Evolutionary conservation across 1,284 basidiomycete genomes (phyloP).

Genomic region (Sporisorium scitamineum): DNA sequence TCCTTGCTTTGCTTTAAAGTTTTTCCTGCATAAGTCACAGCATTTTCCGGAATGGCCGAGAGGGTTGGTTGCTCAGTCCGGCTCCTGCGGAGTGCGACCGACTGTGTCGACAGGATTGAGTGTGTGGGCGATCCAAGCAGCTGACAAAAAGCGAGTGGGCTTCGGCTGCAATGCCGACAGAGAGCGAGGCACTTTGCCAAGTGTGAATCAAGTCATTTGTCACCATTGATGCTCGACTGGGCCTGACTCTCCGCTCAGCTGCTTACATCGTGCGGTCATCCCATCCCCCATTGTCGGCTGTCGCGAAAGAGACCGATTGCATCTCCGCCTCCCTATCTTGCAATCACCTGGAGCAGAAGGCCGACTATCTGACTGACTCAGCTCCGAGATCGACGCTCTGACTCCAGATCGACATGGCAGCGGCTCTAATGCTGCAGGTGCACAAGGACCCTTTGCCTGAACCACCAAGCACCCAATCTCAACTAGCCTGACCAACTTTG

Average conservation of each 20-base stretch:
- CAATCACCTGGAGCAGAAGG: too few relatives aligned
- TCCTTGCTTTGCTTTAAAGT: neutral
- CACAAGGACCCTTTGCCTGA: too few relatives aligned
- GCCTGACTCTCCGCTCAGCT: neutral
- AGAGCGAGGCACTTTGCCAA: too few relatives aligned
- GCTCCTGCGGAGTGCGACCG: neutral
- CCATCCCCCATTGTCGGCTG: too few relatives aligned
- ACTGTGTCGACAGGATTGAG: neutral
- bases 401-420: neutral
- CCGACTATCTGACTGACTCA: too few relatives aligned
- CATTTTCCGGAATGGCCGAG: neutral
- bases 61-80: neutral
- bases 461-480: too few relatives aligned
- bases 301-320: neutral
- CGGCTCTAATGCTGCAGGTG: neutral
- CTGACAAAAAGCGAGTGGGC: neutral
- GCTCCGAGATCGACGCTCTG: too few relatives aligned
- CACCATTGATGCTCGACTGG: neutral
- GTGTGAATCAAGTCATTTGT: too few relatives aligned
- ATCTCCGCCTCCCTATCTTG: too few relatives aligned
- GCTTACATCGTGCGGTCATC: neutral
- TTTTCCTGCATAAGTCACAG: neutral
- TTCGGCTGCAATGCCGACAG: neutral
- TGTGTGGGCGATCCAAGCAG: neutral
- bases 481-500: neutral